Conservation (phyloP, 805 yeast species). For the Cyberlindnera nakhonratchasimensis region DNA sequence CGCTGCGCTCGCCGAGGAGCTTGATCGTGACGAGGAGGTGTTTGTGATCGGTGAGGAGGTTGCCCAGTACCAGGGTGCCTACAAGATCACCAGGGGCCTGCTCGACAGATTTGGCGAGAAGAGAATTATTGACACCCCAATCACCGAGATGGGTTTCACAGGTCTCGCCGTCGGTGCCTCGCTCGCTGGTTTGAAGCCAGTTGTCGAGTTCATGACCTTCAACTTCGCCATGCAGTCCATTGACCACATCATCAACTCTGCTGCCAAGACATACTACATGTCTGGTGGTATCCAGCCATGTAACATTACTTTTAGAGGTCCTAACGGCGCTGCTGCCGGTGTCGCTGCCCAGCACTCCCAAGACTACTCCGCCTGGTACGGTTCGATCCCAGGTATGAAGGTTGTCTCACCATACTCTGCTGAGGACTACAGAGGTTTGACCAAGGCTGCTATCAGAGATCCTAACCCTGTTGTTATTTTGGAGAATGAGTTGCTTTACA, state of each 20-base stretch:
- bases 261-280: slow-evolving; percentile 98
- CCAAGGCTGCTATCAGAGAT: slow-evolving; percentile 96
- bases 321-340: slow-evolving; percentile 99
- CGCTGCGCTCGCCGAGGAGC: slow-evolving; percentile 93
- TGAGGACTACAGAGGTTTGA: slow-evolving; percentile 92
- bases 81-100: slow-evolving; percentile 93
- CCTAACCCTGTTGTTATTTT: slow-evolving; percentile 96
- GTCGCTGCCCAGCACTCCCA: slow-evolving; percentile 99
- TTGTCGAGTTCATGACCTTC: slow-evolving; percentile 98
- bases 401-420: slow-evolving; percentile 94
- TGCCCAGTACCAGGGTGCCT: slow-evolving; percentile 99
- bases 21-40: slow-evolving; percentile 92
- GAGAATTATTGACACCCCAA: slow-evolving; percentile 84
- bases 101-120: slow-evolving; percentile 78
- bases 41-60: slow-evolving; percentile 99
- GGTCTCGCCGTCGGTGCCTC: slow-evolving; percentile 88
- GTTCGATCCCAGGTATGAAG: slow-evolving; percentile 95
- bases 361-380: slow-evolving; percentile 97
- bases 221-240: slow-evolving; percentile 99
- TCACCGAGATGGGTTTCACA: slow-evolving; percentile 99
- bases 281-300: slow-evolving; percentile 98
- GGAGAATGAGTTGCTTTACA: slow-evolving; percentile 94
- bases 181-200: slow-evolving; percentile 82
- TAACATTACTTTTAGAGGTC: slow-evolving; percentile 97
- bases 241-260: slow-evolving; percentile 97